Conservation (phyloP, 2,329 filamentous ascomycete genomes). For the Knufia petricola region DNA sequence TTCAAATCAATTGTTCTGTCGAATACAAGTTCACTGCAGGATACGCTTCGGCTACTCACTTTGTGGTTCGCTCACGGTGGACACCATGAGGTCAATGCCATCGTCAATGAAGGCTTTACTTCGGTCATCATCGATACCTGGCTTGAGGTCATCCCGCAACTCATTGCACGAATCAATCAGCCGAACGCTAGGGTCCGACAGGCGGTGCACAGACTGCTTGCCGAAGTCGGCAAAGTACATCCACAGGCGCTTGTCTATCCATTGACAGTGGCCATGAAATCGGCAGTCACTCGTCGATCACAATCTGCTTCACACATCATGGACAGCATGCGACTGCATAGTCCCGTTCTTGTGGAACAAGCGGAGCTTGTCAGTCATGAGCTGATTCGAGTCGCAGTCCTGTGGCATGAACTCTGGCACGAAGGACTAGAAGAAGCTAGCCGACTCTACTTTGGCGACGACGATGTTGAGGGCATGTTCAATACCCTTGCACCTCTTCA, state of each 20-base stretch:
- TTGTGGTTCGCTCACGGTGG: slow-evolving; percentile 95
- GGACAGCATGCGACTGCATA: slow-evolving; percentile 96
- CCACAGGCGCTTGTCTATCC: slow-evolving; percentile 96
- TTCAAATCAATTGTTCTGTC: slow-evolving; percentile 94
- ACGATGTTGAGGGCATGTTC: slow-evolving; percentile 98
- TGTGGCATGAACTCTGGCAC: slow-evolving; percentile 99
- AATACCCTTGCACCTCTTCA: slow-evolving; percentile 80
- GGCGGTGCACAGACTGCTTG: slow-evolving; percentile 83
- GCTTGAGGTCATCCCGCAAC: slow-evolving; percentile 94
- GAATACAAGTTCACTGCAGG: slow-evolving; percentile 83
- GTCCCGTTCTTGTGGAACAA: slow-evolving; percentile 83
- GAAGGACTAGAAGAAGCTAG: slow-evolving; percentile 96
- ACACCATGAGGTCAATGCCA: slow-evolving; percentile 73
- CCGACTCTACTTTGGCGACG: slow-evolving; percentile 90
- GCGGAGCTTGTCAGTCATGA: slow-evolving; percentile 93
- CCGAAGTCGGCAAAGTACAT: slow-evolving; percentile 86
- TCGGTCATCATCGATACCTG: slow-evolving; percentile 95
- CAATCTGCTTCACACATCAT: slow-evolving; percentile 87
- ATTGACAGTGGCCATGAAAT: slow-evolving; percentile 96
- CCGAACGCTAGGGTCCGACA: slow-evolving; percentile 79
- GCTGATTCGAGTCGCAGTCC: slow-evolving; percentile 87
- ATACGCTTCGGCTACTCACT: slow-evolving; percentile 83
- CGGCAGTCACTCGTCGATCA: slow-evolving; percentile 72
- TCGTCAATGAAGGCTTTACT: slow-evolving; percentile 81
- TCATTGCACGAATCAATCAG: slow-evolving; percentile 96